Evolutionary conservation across 2,329 filamentous ascomycete genomes (phyloP).

Genomic region (Fusarium floridanum): DNA sequence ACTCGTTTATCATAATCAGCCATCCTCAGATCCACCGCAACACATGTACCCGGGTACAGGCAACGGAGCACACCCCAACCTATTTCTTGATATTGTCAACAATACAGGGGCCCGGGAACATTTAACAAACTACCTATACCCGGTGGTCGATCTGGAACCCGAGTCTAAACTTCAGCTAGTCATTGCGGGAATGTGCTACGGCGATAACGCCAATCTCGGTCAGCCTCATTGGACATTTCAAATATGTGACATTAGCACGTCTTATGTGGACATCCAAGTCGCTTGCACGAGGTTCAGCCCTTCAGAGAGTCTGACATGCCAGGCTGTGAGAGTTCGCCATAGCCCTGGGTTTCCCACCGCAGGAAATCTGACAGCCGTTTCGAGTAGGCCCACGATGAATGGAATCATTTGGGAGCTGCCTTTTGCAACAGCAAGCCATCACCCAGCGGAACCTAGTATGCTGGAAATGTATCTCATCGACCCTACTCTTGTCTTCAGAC

Average conservation of each 20-base stretch:
- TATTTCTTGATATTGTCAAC: not conserved
- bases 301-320: not conserved
- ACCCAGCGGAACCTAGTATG: not conserved
- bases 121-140: not conserved
- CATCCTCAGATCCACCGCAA: not conserved
- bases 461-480: not conserved
- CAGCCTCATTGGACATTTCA: not conserved
- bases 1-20: not conserved
- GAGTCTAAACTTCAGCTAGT: not conserved
- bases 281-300: not conserved
- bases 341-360: not conserved
- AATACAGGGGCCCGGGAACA: not conserved
- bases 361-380: conserved; percentile 3
- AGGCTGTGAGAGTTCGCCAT: not conserved
- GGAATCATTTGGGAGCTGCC: not conserved
- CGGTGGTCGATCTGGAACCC: not conserved
- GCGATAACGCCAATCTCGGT: not conserved
- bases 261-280: conserved; percentile 8
- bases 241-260: not conserved
- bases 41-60: not conserved
- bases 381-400: rapidly evolving
- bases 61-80: not conserved
- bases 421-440: not conserved
- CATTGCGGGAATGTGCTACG: not conserved
- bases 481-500: not conserved